Base-by-base conservation (phyloP, 768 basidiomycete genomes). In the Pisolithus albus region DNA sequence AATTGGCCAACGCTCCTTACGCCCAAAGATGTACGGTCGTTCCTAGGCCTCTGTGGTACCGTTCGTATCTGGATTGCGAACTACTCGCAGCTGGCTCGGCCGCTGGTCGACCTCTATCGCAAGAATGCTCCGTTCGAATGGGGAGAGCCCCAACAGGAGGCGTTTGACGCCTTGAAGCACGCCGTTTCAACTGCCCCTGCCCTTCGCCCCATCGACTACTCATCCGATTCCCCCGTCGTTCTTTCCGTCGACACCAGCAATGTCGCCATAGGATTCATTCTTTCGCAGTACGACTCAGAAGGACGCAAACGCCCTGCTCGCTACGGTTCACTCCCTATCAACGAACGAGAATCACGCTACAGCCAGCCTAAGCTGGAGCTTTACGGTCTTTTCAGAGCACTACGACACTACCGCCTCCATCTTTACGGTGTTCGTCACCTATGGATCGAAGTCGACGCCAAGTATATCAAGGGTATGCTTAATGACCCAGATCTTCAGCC, bases 261-360 rank as follows among this genome's bases (percentile, higher is more conserved):
- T 5, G 64, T 70, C 7, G 70, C 67, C 0, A 62, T 75, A 0
- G 72, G 74, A 0, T 74, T 61, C 28, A 63, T 67, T 1, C 55
- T 74, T 2, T 21, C 23, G 1, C 42, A 44, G 42, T 15, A 21
- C 9, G 13, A 24, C 23, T 16, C 18, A 15, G 42, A 44, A 2
- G 49, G 58, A 0, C 52, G 53, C 11, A 52, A 59, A 0, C 59
- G 61, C 15, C 72, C 64, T 28, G 59, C 64, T 0, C 55, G 61
- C 0, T 78, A 75, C 42, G 63, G 72, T 0, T 77, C 71, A 0
- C 71, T 77, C 1, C 56, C 67, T 0, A 59, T 75, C 23, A 72
- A 72, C 37, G 63, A 56, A 15, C 37, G 48, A 1, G 46, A 52
- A 10, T 57, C 15, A 2, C 32, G 36, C n/a, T 57, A 55, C 15